Conservation (phyloP, 257 asterid genomes). For the Solanum megistacrolobum region DNA sequence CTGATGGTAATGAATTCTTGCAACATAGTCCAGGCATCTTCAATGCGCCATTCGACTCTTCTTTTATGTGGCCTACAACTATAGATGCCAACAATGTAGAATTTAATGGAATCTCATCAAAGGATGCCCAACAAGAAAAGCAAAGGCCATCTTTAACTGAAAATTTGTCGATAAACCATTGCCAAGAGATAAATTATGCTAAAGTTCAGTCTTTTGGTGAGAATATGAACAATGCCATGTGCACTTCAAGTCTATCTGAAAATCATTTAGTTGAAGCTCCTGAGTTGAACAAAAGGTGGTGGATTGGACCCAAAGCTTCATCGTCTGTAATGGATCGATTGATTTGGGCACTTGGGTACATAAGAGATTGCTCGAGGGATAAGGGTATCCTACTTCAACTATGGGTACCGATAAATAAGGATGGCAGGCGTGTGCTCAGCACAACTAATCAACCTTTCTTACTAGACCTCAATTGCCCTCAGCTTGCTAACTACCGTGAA, state of each 20-base stretch:
- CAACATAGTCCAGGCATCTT: conserved; percentile 30
- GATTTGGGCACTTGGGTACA: conserved; percentile 42
- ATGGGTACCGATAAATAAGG: conserved; percentile 71
- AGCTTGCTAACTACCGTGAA: conserved; percentile 66
- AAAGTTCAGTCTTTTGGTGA: conserved; percentile 19
- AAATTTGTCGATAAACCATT: conserved; percentile 38
- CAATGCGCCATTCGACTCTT: conserved; percentile 50
- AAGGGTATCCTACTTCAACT: conserved; percentile 65
- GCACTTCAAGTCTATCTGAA: conserved; percentile 14
- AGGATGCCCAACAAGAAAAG: conserved; percentile 29
- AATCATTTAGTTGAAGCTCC: conserved; percentile 16
- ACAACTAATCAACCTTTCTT: conserved; percentile 59
- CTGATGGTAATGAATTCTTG: conserved; percentile 50
- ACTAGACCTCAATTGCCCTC: conserved; percentile 46
- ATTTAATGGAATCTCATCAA: conserved; percentile 13
- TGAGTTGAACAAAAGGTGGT: conserved; percentile 42
- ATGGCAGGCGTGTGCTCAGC: conserved; percentile 57
- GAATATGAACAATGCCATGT: conserved; percentile 8
- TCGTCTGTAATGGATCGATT: conserved; percentile 63
- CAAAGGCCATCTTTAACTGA: conserved; percentile 38
- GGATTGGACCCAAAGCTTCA: conserved; percentile 64
- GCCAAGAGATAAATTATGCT: conserved; percentile 19
- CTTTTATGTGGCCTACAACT: conserved; percentile 43
- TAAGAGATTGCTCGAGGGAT: conserved; percentile 45
- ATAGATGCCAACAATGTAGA: conserved; percentile 27